Percentiles rank a stretch among this genome's conserved stretches.
Evolutionary conservation across 2,329 filamentous ascomycete genomes (phyloP).

Genomic region (Sclerotinia subarctica): DNA sequence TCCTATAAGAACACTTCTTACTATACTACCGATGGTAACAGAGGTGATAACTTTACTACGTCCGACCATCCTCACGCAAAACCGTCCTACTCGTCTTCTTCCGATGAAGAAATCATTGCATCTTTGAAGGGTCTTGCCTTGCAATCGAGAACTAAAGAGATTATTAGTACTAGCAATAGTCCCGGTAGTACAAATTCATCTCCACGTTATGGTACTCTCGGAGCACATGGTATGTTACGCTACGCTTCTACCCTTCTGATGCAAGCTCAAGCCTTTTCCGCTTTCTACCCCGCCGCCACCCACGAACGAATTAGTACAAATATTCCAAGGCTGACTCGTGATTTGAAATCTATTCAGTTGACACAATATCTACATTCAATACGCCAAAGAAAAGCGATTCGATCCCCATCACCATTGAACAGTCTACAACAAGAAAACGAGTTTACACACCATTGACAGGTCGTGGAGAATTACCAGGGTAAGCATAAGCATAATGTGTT

Average conservation of each 20-base stretch:
- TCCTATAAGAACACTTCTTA: constrained; percentile 50
- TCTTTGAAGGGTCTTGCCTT: constrained; percentile 24
- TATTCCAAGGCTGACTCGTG: constrained; percentile 7
- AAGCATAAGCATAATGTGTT: constrained; percentile 40
- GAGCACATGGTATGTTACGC: constrained; percentile 24
- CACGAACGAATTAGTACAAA: neutral
- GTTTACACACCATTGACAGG: constrained; percentile 49
- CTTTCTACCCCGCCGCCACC: constrained; percentile 16
- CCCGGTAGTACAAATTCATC: constrained; percentile 14
- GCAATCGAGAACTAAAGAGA: constrained; percentile 19
- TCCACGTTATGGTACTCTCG: constrained; percentile 20
- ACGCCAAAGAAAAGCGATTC: constrained; percentile 44
- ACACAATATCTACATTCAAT: constrained; percentile 15
- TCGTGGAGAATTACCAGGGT: constrained; percentile 56
- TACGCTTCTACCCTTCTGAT: constrained; percentile 5
- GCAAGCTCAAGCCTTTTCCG: constrained; percentile 13
- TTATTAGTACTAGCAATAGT: constrained; percentile 3
- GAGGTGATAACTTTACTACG: constrained; percentile 25
- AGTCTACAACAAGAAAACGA: constrained; percentile 45
- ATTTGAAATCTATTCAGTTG: constrained; percentile 19
- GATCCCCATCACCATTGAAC: constrained; percentile 55
- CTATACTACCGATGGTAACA: constrained; percentile 34
- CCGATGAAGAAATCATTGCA: constrained; percentile 29
- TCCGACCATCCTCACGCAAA: constrained; percentile 35
- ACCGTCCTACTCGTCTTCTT: neutral